phyloP scores from a whole-genome alignment of 2,329 filamentous ascomycete species.

The Grosmannia clavigera region DNA sequence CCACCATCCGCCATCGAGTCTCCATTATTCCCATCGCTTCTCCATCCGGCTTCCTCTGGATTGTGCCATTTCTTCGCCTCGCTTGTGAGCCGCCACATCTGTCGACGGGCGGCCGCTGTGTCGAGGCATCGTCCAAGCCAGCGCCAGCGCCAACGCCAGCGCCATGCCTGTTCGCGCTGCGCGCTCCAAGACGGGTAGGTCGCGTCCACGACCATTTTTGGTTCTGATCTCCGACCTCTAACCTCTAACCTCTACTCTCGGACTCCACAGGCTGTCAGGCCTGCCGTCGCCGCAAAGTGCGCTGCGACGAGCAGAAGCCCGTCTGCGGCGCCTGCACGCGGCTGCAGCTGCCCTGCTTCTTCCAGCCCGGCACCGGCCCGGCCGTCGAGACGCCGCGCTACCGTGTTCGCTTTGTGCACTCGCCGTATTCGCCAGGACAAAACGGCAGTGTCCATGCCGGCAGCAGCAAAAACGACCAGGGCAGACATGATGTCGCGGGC shows the following conservation, averaged over 20 bases:
- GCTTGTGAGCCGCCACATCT: neutral
- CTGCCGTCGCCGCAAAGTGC: conserved; percentile 16
- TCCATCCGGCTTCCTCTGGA: too few relatives aligned
- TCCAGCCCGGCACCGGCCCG: conserved; percentile 5
- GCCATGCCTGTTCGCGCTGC: neutral
- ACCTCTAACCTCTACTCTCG: neutral
- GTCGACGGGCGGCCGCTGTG: neutral
- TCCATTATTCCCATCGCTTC: too few relatives aligned
- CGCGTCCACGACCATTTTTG: too few relatives aligned
- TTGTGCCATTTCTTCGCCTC: neutral
- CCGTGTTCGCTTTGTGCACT: conserved; percentile 4
- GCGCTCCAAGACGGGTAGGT: conserved; percentile 3
- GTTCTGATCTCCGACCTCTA: neutral
- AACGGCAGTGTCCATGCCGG: neutral
- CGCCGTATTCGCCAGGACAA: neutral
- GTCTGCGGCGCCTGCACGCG: conserved; percentile 14
- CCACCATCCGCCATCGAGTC: too few relatives aligned
- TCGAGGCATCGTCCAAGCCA: neutral
- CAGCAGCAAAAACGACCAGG: neutral
- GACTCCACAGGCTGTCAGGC: conserved; percentile 10
- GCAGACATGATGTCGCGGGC: neutral
- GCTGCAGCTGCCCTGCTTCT: conserved; percentile 12
- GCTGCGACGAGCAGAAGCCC: conserved; percentile 12
- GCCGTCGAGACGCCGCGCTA: neutral
- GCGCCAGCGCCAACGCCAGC: neutral